Base-by-base conservation (phyloP, 2,329 filamentous ascomycete genomes). In the Niveomyces coronatus region DNA sequence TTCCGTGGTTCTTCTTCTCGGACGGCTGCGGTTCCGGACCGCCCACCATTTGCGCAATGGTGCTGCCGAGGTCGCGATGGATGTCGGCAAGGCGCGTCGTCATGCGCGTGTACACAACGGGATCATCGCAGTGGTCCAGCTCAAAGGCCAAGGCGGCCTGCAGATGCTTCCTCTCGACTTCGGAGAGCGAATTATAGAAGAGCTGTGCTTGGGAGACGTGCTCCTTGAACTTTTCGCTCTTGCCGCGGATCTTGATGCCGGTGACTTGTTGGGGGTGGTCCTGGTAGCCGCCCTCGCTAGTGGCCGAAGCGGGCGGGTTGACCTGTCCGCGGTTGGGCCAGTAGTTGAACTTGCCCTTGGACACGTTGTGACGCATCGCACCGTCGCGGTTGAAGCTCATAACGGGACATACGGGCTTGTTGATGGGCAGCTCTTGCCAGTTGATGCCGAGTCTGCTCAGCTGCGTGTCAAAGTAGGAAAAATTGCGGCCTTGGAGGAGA, bases 61-160 rank as follows among this genome's bases (percentile, higher is more conserved):
- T 62, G 53, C 81, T 71, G 0, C 85, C 82, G 1, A 91, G 73
- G 0, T 63, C 65, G 0, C 85, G 62, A 41, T 87, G 79, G 37
- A 91, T 85, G 26, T 88, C 81, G 1, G 74, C 67, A 0, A 91
- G 64, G 2, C 84, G 74, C 44, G 76, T 58, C 1, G 73, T 73
- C 56, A 88, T 70, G 19, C 80, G 73, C 44, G 80, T 72, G 56
- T 87, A 89, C 0, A 91, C 83, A 9, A 82, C 57, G 0, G 79
- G 74, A 29, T 91, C 85, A 16, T 89, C 82, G 53, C 85, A 91
- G 57, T 89, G 84, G 51, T 87, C 82, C 1, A 91, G 64, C 58
- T 86, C 82, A 53, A 85, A 85, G 2, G 80, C 76, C 35, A 85
- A 72, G 0, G 79, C 81, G 48, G 84, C 79, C 56, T 82, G 65